Percentiles rank a stretch among this genome's conserved stretches.
Conservation (phyloP, 495 filamentous ascomycete species). For the Aspergillus panamensis region DNA sequence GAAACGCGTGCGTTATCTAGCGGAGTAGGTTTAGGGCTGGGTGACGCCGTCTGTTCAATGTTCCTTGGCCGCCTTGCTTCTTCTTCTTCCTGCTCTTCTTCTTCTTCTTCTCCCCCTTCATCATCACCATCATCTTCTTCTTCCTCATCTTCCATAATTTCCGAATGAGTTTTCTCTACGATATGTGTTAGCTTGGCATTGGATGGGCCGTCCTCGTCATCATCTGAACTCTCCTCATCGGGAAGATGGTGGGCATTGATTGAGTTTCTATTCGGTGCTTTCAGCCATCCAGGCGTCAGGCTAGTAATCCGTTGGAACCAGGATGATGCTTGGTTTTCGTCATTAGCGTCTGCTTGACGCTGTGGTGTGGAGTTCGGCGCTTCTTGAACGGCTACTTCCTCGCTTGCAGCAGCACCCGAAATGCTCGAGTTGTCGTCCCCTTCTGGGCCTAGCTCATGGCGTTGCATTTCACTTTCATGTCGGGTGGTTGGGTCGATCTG, state of each 20-base stretch:
- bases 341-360: constrained; percentile 17
- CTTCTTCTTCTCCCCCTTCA: constrained; percentile 5
- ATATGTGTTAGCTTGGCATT: constrained; percentile 15
- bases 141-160: constrained; percentile 6
- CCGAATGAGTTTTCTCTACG: constrained; percentile 14
- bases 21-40: neutral
- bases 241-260: constrained; percentile 20
- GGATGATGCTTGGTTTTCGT: constrained; percentile 29
- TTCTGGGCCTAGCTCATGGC: constrained; percentile 11
- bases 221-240: constrained; percentile 19
- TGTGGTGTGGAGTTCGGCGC: constrained; percentile 28
- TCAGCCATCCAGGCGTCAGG: constrained; percentile 42
- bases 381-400: constrained; percentile 18
- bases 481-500: constrained; percentile 27
- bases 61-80: constrained; percentile 6
- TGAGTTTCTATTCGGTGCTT: constrained; percentile 27
- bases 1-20: neutral
- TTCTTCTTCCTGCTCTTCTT: constrained; percentile 9
- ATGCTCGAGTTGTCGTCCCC: constrained; percentile 19
- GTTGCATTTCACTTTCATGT: constrained; percentile 18
- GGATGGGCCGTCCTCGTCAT: constrained; percentile 21
- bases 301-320: constrained; percentile 41
- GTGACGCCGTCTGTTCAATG: neutral
- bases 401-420: constrained; percentile 19
- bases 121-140: constrained; percentile 6